Percentiles rank a stretch among this genome's conserved stretches.
phyloP scores from a whole-genome alignment of 2,329 filamentous ascomycete genomes.

The Rutstroemia sp. region DNA sequence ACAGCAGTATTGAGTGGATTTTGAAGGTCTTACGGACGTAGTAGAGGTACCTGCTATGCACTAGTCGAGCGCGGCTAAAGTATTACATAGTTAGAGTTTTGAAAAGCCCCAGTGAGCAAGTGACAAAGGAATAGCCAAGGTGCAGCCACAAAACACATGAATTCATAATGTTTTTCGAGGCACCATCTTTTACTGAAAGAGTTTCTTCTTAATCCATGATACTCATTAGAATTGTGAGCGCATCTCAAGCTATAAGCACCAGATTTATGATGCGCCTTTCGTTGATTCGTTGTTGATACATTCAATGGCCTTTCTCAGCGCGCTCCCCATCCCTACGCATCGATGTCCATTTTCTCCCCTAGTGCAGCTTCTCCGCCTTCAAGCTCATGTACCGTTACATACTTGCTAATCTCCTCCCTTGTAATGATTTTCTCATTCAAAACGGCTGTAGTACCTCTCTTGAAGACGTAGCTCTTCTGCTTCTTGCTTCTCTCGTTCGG shows the following conservation, averaged over 20 bases:
- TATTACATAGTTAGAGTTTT: not conserved
- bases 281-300: slow-evolving; percentile 9
- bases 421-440: slow-evolving; percentile 94
- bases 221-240: slow-evolving; percentile 5
- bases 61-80: not conserved
- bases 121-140: not conserved
- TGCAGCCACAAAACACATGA: not conserved
- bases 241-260: slow-evolving; percentile 15
- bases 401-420: slow-evolving; percentile 89
- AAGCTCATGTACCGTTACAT: slow-evolving; percentile 84
- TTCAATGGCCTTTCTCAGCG: not conserved
- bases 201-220: not conserved
- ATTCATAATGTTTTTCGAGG: not conserved
- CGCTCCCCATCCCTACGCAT: slow-evolving; percentile 38
- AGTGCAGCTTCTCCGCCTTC: slow-evolving; percentile 44
- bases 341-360: slow-evolving; percentile 63
- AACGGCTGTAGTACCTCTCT: slow-evolving; percentile 86
- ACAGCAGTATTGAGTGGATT: not conserved
- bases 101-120: not conserved
- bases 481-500: slow-evolving; percentile 90
- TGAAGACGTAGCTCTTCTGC: slow-evolving; percentile 88
- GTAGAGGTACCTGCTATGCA: not conserved
- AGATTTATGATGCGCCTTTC: slow-evolving; percentile 12
- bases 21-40: not conserved
- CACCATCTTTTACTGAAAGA: not conserved